A percentile compares a stretch with the other conserved stretches of the same genome.
These are phyloP conservation scores for Xylariaceae sp. DNA, from an alignment of 2,329 filamentous ascomycete genomes.

Conservation along the genomic window DNA sequence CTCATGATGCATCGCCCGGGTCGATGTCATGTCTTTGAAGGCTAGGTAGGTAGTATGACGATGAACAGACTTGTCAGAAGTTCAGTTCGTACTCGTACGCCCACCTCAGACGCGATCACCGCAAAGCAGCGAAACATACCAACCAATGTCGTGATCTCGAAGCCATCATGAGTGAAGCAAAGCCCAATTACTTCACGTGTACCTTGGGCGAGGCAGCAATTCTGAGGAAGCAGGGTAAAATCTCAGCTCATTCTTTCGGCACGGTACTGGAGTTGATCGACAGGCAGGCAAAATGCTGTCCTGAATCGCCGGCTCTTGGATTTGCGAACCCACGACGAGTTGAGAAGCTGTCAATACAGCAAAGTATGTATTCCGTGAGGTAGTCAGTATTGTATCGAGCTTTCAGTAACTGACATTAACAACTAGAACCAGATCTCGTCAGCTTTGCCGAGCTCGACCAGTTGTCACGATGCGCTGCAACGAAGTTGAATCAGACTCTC, in stretches of 20 bases:
- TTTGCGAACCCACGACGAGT: constrained; percentile 36
- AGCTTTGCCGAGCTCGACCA: constrained; percentile 1
- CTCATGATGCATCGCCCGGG: background rate
- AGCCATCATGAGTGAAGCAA: constrained; percentile 7
- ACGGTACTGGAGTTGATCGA: constrained; percentile 48
- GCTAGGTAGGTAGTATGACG: background rate
- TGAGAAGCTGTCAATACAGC: background rate
- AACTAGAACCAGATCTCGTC: background rate
- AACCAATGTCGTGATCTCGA: background rate
- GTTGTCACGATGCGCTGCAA: background rate
- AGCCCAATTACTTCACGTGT: constrained; percentile 54
- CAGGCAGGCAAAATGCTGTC: constrained; percentile 37
- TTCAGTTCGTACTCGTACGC: background rate
- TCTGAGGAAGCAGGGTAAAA: constrained; percentile 26
- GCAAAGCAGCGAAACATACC: background rate
- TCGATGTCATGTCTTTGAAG: background rate
- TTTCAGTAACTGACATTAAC: background rate
- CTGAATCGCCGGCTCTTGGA: constrained; percentile 43
- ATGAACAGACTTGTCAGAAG: background rate
- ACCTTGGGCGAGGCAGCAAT: constrained; percentile 51
- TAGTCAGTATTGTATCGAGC: background rate
- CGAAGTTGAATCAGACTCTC: background rate
- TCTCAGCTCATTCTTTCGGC: constrained; percentile 33
- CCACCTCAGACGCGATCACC: background rate
- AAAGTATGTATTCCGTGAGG: background rate